Conservation (phyloP, 441 rosid genomes). For the Pelargonium fulgidum region DNA sequence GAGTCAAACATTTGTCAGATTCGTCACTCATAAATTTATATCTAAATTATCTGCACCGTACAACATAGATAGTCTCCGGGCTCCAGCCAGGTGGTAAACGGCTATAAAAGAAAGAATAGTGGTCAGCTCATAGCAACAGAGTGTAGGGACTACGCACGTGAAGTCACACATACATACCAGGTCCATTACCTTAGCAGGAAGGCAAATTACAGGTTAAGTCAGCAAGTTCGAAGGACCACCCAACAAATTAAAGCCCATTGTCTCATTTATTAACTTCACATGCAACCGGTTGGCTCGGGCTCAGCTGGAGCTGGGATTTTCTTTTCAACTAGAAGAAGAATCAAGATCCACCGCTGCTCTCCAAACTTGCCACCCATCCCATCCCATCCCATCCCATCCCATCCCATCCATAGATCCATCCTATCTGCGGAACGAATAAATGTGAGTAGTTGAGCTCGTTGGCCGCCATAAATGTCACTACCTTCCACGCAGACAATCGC, state of each 20-base stretch:
- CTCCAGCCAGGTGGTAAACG: no score
- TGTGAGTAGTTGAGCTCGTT: conserved; percentile 19
- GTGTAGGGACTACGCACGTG: no score
- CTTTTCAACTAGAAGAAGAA: neutral
- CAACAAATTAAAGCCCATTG: neutral
- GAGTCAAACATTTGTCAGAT: no score
- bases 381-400: no score
- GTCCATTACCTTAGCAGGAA: neutral
- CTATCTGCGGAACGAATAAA: conserved; percentile 7
- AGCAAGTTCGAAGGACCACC: conserved; percentile 11
- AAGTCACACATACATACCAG: no score
- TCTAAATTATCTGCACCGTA: no score
- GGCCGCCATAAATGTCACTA: neutral
- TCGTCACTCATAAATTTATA: no score
- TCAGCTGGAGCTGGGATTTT: neutral
- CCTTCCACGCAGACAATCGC: conserved; percentile 4
- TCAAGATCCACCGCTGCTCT: neutral
- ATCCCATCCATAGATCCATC: neutral
- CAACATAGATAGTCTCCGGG: no score
- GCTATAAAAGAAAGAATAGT: no score
- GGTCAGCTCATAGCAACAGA: no score
- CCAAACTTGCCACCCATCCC: neutral
- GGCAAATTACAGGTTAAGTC: neutral
- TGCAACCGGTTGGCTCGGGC: conserved; percentile 11
- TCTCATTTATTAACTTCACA: conserved; percentile 41